phyloP scores from a whole-genome alignment of 2,329 filamentous ascomycete species.

The Raffaelea deltoideospora region DNA sequence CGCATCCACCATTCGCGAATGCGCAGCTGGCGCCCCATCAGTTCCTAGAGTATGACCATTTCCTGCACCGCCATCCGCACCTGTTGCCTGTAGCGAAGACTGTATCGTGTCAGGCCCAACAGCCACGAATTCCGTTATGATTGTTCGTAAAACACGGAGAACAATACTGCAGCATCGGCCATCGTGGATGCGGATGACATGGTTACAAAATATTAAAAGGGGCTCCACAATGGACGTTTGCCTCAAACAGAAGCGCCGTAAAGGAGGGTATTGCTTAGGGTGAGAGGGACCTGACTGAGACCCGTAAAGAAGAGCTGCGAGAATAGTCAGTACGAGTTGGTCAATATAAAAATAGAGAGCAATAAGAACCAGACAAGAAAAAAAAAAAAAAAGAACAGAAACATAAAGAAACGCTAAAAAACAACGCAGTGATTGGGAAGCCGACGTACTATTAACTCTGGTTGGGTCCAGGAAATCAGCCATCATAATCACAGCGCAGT shows the following conservation, averaged over 20 bases:
- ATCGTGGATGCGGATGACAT: constrained; percentile 80
- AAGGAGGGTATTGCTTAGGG: constrained; percentile 33
- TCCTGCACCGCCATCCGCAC: no score
- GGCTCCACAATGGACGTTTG: constrained; percentile 70
- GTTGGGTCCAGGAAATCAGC: constrained; percentile 73
- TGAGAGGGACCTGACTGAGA: constrained; percentile 2
- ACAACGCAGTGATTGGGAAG: no score
- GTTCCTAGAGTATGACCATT: no score
- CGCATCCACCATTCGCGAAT: constrained; percentile 10
- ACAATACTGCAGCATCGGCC: constrained; percentile 77
- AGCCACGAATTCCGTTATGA: constrained; percentile 60
- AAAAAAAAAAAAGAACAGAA: not conserved
- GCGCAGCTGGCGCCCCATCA: not conserved
- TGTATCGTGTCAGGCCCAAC: no score
- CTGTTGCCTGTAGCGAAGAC: no score
- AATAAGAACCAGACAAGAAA: not conserved
- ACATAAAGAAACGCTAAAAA: not conserved
- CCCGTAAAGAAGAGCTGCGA: no score
- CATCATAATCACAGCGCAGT: constrained; percentile 83
- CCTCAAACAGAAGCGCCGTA: constrained; percentile 71
- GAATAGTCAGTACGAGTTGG: no score
- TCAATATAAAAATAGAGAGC: no score
- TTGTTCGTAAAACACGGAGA: constrained; percentile 69
- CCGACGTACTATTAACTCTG: constrained; percentile 42
- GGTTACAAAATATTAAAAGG: constrained; percentile 79